Evolutionary conservation across 345 rosid genomes (phyloP).

Genomic region (Salix arbutifolia): DNA sequence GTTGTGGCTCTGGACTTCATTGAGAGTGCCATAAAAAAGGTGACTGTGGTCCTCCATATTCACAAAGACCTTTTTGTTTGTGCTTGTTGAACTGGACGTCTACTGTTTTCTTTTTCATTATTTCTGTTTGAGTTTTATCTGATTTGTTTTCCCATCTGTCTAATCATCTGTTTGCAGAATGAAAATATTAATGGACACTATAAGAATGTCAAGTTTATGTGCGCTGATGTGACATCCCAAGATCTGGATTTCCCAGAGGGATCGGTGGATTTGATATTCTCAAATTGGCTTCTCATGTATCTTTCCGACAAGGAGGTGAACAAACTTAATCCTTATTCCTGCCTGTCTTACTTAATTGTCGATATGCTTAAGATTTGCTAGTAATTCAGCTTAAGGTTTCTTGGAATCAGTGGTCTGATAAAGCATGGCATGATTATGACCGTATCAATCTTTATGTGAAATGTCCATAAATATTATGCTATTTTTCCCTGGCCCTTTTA

Average conservation of each 20-base stretch:
- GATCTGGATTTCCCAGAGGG: slow-evolving; percentile 53
- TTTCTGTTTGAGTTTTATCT: neutral
- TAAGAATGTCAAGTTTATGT: slow-evolving; percentile 75
- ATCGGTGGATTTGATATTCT: slow-evolving; percentile 77
- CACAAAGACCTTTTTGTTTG: neutral
- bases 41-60: slow-evolving; percentile 12
- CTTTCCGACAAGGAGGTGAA: slow-evolving; percentile 86
- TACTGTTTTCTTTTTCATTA: neutral
- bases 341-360: too few species aligned
- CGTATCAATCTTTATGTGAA: neutral
- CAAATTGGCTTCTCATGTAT: slow-evolving; percentile 97
- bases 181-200: slow-evolving; percentile 65
- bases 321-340: neutral
- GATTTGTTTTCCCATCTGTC: slow-evolving; percentile 7
- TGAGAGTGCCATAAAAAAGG: slow-evolving; percentile 83
- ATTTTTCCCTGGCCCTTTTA: neutral
- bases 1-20: slow-evolving; percentile 84
- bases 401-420: neutral
- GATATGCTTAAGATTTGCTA: neutral
- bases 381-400: neutral
- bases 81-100: neutral
- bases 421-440: neutral
- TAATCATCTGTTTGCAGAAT: slow-evolving; percentile 45
- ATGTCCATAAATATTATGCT: neutral
- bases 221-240: slow-evolving; percentile 85